phyloP scores from a whole-genome alignment of 208 protist species.

The Trypanosoma platydactyli region DNA sequence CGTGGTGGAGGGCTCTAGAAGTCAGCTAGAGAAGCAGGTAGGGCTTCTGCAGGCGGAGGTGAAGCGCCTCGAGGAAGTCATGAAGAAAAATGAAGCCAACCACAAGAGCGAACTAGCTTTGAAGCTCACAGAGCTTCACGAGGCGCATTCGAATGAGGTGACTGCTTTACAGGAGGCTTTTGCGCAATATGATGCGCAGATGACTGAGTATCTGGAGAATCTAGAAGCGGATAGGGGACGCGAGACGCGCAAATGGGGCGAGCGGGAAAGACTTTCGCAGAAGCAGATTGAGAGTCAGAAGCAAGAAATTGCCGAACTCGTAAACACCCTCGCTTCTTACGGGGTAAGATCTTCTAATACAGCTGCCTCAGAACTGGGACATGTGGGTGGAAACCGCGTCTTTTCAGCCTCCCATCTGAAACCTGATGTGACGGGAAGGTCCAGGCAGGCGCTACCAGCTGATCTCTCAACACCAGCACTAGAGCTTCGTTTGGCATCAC shows the following conservation, averaged over 20 bases:
- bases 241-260: conserved; percentile 37
- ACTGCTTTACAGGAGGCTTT: conserved; percentile 45
- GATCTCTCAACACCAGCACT: conserved; percentile 8
- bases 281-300: conserved; percentile 32
- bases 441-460: neutral
- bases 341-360: neutral
- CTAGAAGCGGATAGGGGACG: conserved; percentile 35
- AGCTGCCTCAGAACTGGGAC: neutral
- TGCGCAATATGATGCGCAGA: conserved; percentile 45
- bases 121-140: conserved; percentile 31
- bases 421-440: neutral
- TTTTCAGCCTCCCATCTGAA: neutral
- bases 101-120: conserved; percentile 15
- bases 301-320: conserved; percentile 22
- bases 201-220: conserved; percentile 42
- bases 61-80: conserved; percentile 3
- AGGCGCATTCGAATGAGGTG: conserved; percentile 38
- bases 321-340: neutral
- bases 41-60: conserved; percentile 14
- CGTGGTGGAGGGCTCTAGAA: conserved; percentile 11
- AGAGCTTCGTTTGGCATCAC: conserved; percentile 9
- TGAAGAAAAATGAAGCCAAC: conserved; percentile 2
- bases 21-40: conserved; percentile 17
- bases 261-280: conserved; percentile 37
- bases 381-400: neutral